These are phyloP conservation scores for Aspergillus ibericus DNA, from an alignment of 2,329 filamentous ascomycete species.

Conservation along the genomic window DNA sequence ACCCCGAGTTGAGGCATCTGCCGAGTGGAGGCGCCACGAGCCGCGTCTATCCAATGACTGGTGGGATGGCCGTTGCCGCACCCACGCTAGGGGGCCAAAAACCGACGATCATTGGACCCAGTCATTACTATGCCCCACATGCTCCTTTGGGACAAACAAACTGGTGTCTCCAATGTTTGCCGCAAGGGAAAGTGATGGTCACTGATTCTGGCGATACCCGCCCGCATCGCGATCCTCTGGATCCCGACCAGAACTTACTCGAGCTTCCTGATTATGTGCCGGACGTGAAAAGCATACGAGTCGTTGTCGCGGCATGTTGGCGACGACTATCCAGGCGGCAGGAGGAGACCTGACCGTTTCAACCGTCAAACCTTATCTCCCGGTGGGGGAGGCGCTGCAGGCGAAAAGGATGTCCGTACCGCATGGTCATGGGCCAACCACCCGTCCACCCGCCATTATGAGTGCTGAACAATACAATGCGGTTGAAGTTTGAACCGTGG, in stretches of 20 bases:
- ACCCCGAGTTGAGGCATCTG: background rate
- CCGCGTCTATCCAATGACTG: background rate
- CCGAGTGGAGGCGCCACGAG: background rate
- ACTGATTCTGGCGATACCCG: background rate
- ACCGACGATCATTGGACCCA: constrained; percentile 5
- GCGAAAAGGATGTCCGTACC: background rate
- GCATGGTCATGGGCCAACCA: background rate
- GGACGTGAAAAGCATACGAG: background rate
- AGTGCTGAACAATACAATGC: background rate
- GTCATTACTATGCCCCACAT: background rate
- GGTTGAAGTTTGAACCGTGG: background rate
- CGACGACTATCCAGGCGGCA: background rate
- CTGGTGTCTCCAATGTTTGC: background rate
- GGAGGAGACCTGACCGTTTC: background rate
- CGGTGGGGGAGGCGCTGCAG: background rate
- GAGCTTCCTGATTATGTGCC: background rate
- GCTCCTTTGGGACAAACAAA: background rate
- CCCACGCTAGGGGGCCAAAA: background rate
- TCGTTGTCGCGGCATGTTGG: background rate
- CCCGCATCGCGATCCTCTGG: background rate
- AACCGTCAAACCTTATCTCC: constrained; percentile 8
- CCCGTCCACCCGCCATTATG: background rate
- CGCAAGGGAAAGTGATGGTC: background rate
- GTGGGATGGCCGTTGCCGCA: background rate
- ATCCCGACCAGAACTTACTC: background rate